These are phyloP conservation scores for Dactylellina cionopaga DNA, from an alignment of 2,329 filamentous ascomycete genomes.

Conservation along the genomic window DNA sequence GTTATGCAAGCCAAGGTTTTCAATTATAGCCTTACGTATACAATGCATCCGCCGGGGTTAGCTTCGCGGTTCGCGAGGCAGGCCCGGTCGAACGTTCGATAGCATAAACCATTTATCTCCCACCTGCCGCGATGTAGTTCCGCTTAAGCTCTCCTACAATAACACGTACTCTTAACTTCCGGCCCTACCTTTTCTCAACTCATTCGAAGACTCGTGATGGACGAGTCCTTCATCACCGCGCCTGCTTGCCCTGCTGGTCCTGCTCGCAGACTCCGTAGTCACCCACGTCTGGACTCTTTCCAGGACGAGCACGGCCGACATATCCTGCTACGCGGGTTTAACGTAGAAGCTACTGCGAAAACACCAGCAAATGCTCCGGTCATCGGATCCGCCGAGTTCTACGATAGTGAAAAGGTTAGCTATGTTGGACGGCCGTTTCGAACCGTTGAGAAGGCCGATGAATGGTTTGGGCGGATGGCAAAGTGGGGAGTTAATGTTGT, in stretches of 20 bases:
- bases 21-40: slow-evolving; percentile 48
- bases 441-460: slow-evolving; percentile 60
- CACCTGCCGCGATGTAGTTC: slow-evolving; percentile 16
- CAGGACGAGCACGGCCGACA: slow-evolving; percentile 61
- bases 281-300: slow-evolving; percentile 57
- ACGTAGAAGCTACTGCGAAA: slow-evolving; percentile 62
- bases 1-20: slow-evolving; percentile 22
- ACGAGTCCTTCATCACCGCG: slow-evolving; percentile 39
- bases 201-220: slow-evolving; percentile 34
- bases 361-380: slow-evolving; percentile 61
- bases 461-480: slow-evolving; percentile 61
- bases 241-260: slow-evolving; percentile 49
- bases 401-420: slow-evolving; percentile 61
- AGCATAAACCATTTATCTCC: slow-evolving; percentile 11
- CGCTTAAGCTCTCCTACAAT: not conserved
- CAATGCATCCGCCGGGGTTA: slow-evolving; percentile 36
- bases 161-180: slow-evolving; percentile 37
- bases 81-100: not conserved
- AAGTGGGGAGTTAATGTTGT: slow-evolving; percentile 62
- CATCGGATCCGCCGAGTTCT: slow-evolving; percentile 62
- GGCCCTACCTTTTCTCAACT: slow-evolving; percentile 16
- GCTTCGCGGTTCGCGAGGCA: slow-evolving; percentile 29
- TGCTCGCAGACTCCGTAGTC: slow-evolving; percentile 44
- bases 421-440: slow-evolving; percentile 61
- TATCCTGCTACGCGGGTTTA: slow-evolving; percentile 62